Evolutionary conservation across 2,329 filamentous ascomycete genomes (phyloP), one percentile per base, ranked within the genome.

Genomic region (Fusarium sp.): DNA sequence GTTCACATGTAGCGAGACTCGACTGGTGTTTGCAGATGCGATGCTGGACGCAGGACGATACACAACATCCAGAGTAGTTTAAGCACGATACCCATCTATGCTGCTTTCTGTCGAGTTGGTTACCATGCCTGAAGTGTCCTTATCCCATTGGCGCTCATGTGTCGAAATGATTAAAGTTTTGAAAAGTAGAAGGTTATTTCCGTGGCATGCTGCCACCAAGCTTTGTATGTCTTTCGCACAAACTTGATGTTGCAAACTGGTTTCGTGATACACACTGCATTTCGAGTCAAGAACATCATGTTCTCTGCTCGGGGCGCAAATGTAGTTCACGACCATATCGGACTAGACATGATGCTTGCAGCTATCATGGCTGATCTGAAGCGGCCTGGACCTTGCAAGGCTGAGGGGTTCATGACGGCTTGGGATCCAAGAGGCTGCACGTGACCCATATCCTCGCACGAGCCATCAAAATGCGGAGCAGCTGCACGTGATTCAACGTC

Each of bases 391-490:
- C 46, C 33, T 51, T 65, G 43, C 60, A 59, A 52, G 52, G 56
- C 56, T 59, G 56, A 56, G 32, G n/a, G n/a, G 17, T 46, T 49
- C 43, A 13, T 48, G 37, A 22, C 33, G 39, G 13, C 49, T 63
- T 49, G 46, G 46, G 17, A 15, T 30, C 32, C 19, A 24, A 52
- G 56, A 68, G 58, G 58, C 44, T 68, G 54, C 72, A 74, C 72
- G 72, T 74, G 72, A 74, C 48, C 32, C n/a, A 15, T 13, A 19
- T 28, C 35, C 47, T 59, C 68, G 65, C 70, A 74, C 66, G 56
- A 69, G 58, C 68, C 65, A 69, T 56, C 52, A 51, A 44, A 65
- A 70, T 71, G 65, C 65, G 71, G 71, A 73, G 71, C 67, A 72
- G 52, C 37, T 66, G 65, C 71, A 74, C 71, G 71, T 74, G 71